These are phyloP conservation scores for Fusarium concolor DNA, from an alignment of 2,329 filamentous ascomycete genomes.

Conservation along the genomic window DNA sequence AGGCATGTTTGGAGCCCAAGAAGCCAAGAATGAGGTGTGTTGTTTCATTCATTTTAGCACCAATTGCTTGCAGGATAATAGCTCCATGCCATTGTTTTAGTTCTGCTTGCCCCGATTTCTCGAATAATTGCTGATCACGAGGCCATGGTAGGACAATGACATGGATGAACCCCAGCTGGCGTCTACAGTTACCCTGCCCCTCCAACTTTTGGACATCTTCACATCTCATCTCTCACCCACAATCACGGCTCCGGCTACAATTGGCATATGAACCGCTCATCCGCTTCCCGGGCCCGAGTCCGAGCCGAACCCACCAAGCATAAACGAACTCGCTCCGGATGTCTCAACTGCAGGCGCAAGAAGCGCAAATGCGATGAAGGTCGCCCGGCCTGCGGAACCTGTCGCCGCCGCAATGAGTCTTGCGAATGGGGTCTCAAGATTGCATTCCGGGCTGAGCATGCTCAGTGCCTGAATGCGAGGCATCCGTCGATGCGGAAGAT, in stretches of 20 bases:
- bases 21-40: not conserved
- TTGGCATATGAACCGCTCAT: conserved; percentile 38
- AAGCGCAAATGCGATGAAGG: conserved; percentile 55
- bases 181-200: conserved; percentile 17
- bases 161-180: not conserved
- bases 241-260: conserved; percentile 26
- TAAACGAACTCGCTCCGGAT: conserved; percentile 52
- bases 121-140: not conserved
- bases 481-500: conserved; percentile 53
- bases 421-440: conserved; percentile 56
- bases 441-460: conserved; percentile 53
- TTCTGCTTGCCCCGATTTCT: not conserved
- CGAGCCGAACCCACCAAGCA: conserved; percentile 41
- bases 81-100: not conserved
- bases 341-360: conserved; percentile 54
- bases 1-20: conserved; percentile 3
- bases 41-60: not conserved
- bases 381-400: conserved; percentile 52
- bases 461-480: conserved; percentile 46
- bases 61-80: not conserved
- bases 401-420: conserved; percentile 47
- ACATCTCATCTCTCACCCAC: not conserved
- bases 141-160: not conserved
- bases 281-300: not conserved
- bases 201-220: conserved; percentile 3